phyloP scores from a whole-genome alignment of 1,284 basidiomycete species.

The Apiotrichum akiyoshidainum region DNA sequence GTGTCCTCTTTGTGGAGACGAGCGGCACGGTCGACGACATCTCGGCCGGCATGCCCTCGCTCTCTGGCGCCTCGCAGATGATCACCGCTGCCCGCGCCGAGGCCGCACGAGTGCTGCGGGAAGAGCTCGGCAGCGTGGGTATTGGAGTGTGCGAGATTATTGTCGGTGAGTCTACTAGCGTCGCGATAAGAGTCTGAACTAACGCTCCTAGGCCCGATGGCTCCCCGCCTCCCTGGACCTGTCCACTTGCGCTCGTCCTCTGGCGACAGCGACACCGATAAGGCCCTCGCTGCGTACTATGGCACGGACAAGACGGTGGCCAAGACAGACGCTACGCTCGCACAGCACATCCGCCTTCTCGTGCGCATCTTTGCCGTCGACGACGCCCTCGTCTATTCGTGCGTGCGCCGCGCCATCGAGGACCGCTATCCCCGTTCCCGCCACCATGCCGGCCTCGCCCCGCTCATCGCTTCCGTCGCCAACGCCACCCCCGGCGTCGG shows the following conservation, averaged over 20 bases:
- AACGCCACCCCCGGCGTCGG: conserved; percentile 30
- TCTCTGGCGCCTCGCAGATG: conserved; percentile 22
- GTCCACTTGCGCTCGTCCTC: conserved; percentile 23
- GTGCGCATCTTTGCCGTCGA: conserved; percentile 43
- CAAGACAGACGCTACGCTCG: conserved; percentile 16
- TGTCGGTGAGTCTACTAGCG: conserved; percentile 37
- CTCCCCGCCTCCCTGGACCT: conserved; percentile 16
- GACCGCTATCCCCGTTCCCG: conserved; percentile 38
- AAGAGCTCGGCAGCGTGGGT: conserved; percentile 29
- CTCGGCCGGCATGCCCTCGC: conserved; percentile 1
- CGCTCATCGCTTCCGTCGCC: conserved; percentile 28
- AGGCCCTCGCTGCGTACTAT: conserved; percentile 6
- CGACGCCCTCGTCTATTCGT: conserved; percentile 43
- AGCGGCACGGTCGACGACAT: conserved; percentile 20
- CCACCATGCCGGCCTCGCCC: conserved; percentile 39
- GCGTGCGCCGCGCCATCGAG: conserved; percentile 42
- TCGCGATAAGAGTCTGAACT: background rate
- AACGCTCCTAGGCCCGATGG: conserved; percentile 27
- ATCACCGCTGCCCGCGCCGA: conserved; percentile 31
- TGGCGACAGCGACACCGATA: conserved; percentile 29
- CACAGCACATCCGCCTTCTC: conserved; percentile 30
- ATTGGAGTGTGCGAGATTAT: conserved; percentile 45
- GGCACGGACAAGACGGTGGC: background rate
- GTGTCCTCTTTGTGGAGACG: conserved; percentile 45
- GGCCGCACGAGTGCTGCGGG: conserved; percentile 28